A percentile compares a stretch with the other conserved stretches of the same genome.
phyloP scores from a whole-genome alignment of 306 rosid genomes.

The Cicer chorassanicum region DNA sequence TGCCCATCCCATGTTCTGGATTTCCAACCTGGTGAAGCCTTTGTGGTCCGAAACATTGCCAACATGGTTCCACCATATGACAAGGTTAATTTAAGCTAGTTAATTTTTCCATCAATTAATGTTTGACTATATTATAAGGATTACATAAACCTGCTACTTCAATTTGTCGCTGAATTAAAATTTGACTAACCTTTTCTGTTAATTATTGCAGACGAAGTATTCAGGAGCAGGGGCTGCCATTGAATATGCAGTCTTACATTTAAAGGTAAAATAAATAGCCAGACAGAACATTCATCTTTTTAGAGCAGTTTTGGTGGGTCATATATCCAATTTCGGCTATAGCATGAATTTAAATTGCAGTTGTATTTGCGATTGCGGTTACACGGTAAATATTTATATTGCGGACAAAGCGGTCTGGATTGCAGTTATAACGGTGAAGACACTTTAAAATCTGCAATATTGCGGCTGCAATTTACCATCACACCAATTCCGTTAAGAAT shows the following conservation, averaged over 20 bases:
- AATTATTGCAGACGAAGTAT: slow-evolving; percentile 63
- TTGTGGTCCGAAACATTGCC: slow-evolving; percentile 88
- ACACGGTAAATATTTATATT: no score
- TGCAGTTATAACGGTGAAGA: no score
- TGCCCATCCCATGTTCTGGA: slow-evolving; percentile 88
- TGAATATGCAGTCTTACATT: slow-evolving; percentile 84
- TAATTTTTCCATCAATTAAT: neutral
- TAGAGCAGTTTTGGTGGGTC: slow-evolving; percentile 1
- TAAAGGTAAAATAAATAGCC: slow-evolving; percentile 63
- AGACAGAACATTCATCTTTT: slow-evolving; percentile 9
- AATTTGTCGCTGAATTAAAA: slow-evolving; percentile 9
- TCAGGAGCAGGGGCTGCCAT: slow-evolving; percentile 95
- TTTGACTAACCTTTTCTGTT: slow-evolving; percentile 28
- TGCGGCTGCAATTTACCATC: slow-evolving; percentile 4
- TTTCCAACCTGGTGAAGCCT: slow-evolving; percentile 97
- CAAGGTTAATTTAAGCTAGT: slow-evolving; percentile 53
- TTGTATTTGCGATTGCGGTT: no score
- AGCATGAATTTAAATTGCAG: no score
- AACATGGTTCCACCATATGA: slow-evolving; percentile 96
- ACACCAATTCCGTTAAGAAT: slow-evolving; percentile 38
- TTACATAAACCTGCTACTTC: neutral
- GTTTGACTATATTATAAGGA: neutral
- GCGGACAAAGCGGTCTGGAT: no score
- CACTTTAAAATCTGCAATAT: no score
- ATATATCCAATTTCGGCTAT: no score